Conservation (phyloP, 2,329 filamentous ascomycete genomes). For the Curvularia verruculosa region DNA sequence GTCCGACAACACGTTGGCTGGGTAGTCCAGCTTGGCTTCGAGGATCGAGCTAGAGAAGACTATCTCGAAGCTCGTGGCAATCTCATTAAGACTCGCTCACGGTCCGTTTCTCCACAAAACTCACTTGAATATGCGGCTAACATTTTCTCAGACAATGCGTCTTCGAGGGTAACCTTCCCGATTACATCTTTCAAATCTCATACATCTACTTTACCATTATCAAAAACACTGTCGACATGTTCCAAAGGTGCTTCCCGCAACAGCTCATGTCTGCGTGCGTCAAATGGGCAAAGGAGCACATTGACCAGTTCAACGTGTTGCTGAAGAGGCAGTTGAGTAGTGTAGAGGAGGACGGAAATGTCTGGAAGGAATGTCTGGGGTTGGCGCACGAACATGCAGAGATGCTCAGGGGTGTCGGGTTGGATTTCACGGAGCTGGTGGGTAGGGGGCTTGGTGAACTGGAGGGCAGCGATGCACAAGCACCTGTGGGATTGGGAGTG, state of each 20-base stretch:
- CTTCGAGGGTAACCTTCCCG: constrained; percentile 89
- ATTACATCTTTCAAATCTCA: constrained; percentile 93
- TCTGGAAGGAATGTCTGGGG: constrained; percentile 84
- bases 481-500: constrained; percentile 40
- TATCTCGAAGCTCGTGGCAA: constrained; percentile 81
- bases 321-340: constrained; percentile 85
- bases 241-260: constrained; percentile 78
- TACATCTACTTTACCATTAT: constrained; percentile 96
- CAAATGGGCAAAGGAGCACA: constrained; percentile 96
- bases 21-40: constrained; percentile 85
- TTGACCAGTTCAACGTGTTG: constrained; percentile 87
- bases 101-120: constrained; percentile 59
- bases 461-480: constrained; percentile 1
- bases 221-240: constrained; percentile 88
- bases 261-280: constrained; percentile 92
- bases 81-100: constrained; percentile 79
- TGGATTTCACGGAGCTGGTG: constrained; percentile 87
- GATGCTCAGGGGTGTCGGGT: constrained; percentile 80
- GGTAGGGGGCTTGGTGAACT: constrained; percentile 51
- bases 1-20: constrained; percentile 83
- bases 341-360: constrained; percentile 74
- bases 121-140: background rate
- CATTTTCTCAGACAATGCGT: constrained; percentile 74
- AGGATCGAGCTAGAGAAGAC: constrained; percentile 84
- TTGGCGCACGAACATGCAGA: constrained; percentile 79